These are phyloP conservation scores for Cutaneotrichosporon sp. DNA, from an alignment of 1,284 basidiomycete species.

Conservation along the genomic window DNA sequence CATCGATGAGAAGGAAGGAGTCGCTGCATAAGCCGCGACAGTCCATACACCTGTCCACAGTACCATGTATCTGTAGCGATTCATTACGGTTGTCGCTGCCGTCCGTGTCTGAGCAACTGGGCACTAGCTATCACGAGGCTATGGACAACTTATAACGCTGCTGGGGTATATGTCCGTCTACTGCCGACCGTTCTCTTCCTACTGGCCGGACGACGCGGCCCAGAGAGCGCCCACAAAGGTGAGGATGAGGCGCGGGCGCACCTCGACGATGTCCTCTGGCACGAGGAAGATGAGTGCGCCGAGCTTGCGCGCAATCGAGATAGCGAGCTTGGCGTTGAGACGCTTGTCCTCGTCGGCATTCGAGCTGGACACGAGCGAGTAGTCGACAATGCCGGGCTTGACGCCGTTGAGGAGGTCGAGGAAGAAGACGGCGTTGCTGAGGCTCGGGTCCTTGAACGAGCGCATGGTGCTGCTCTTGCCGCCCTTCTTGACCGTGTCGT, in stretches of 20 bases:
- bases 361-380: conserved; percentile 66
- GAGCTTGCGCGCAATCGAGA: conserved; percentile 97
- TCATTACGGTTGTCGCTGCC: conserved; percentile 17
- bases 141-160: not conserved
- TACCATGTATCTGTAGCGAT: not conserved
- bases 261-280: conserved; percentile 88
- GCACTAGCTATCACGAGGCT: too few relatives aligned
- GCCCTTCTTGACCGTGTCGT: conserved; percentile 78
- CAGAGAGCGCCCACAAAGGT: conserved; percentile 59
- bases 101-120: not conserved
- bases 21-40: not conserved
- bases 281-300: conserved; percentile 96
- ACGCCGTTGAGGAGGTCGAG: conserved; percentile 89
- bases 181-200: not conserved
- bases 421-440: conserved; percentile 90
- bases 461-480: conserved; percentile 69
- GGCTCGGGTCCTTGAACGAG: conserved; percentile 91
- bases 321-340: conserved; percentile 94
- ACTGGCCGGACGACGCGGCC: conserved; percentile 42
- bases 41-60: not conserved
- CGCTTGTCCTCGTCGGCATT: conserved; percentile 73
- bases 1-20: not conserved
- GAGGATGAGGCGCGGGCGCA: conserved; percentile 71
- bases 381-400: conserved; percentile 93
- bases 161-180: not conserved